A percentile compares a stretch with the other conserved stretches of the same genome.
Conservation (phyloP, 208 protist species). For the Endotrypanum monterogeii region DNA sequence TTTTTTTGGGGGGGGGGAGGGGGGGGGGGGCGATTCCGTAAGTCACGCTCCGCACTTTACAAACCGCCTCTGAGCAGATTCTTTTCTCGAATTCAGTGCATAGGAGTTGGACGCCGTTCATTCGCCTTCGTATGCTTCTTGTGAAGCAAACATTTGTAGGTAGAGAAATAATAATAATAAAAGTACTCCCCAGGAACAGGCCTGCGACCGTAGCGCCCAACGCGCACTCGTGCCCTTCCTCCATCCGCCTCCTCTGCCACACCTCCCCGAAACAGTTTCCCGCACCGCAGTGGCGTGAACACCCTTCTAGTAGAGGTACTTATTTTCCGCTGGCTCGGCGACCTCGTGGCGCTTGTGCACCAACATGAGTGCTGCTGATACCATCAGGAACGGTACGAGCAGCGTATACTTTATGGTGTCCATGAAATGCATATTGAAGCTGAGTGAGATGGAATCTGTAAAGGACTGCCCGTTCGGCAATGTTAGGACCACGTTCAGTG, state of each 20-base stretch:
- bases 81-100: too few relatives aligned
- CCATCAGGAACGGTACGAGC: constrained; percentile 71
- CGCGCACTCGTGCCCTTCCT: not conserved
- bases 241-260: too few relatives aligned
- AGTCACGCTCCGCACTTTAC: not conserved
- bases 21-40: too few relatives aligned
- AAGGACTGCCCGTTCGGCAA: constrained; percentile 74
- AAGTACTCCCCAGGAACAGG: not conserved
- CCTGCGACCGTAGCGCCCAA: not conserved
- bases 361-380: constrained; percentile 57
- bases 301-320: constrained; percentile 12
- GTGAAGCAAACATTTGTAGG: not conserved
- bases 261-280: too few relatives aligned
- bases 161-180: not conserved
- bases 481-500: constrained; percentile 63
- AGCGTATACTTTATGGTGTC: constrained; percentile 80
- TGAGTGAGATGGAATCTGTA: constrained; percentile 68
- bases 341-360: constrained; percentile 65
- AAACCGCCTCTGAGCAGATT: too few relatives aligned
- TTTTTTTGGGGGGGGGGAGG: not conserved
- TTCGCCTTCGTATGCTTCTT: not conserved
- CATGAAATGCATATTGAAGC: constrained; percentile 89
- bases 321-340: constrained; percentile 1
- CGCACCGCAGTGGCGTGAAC: not conserved
- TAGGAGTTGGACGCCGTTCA: not conserved